Percentiles rank a stretch among this genome's conserved stretches.
Evolutionary conservation across 1,284 basidiomycete genomes (phyloP).

Genomic region (Apiotrichum sp.): DNA sequence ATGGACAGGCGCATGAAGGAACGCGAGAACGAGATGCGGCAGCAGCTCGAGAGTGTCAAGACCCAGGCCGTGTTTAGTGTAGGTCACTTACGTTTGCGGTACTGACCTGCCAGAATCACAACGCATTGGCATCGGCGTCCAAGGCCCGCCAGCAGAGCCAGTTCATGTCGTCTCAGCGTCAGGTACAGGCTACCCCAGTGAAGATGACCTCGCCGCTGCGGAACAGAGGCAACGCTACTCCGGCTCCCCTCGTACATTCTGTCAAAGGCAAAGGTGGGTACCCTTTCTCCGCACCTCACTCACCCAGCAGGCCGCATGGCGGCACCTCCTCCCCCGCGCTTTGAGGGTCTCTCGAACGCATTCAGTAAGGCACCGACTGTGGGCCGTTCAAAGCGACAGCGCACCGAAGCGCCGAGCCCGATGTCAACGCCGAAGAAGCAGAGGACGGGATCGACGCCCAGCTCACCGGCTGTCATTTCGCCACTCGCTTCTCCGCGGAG

Average conservation of each 20-base stretch:
- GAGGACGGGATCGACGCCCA: not conserved
- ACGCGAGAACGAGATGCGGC: slow-evolving; percentile 26
- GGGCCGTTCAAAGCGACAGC: slow-evolving; percentile 23
- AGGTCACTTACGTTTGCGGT: not conserved
- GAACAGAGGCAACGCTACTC: slow-evolving; percentile 8
- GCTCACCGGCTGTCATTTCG: no score
- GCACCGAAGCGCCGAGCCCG: slow-evolving; percentile 24
- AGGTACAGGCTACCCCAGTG: slow-evolving; percentile 5
- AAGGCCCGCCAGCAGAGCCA: slow-evolving; percentile 18
- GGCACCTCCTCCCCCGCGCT: slow-evolving; percentile 22
- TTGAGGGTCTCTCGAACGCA: slow-evolving; percentile 32
- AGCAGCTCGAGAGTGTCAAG: slow-evolving; percentile 44
- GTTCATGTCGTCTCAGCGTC: slow-evolving; percentile 11
- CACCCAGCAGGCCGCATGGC: slow-evolving; percentile 3
- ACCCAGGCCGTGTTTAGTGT: slow-evolving; percentile 42
- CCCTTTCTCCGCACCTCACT: slow-evolving; percentile 6
- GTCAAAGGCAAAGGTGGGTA: slow-evolving; percentile 28
- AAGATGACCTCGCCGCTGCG: slow-evolving; percentile 8
- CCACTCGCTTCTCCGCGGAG: no score
- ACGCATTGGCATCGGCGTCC: slow-evolving; percentile 15
- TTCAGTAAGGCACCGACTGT: slow-evolving; percentile 26
- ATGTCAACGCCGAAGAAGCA: slow-evolving; percentile 13
- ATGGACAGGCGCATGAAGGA: slow-evolving; percentile 28
- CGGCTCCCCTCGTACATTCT: slow-evolving; percentile 20
- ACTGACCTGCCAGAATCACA: slow-evolving; percentile 16